These are phyloP conservation scores for Elongisporangium prolatum DNA, from an alignment of 352 stramenopile genomes.

Conservation along the genomic window DNA sequence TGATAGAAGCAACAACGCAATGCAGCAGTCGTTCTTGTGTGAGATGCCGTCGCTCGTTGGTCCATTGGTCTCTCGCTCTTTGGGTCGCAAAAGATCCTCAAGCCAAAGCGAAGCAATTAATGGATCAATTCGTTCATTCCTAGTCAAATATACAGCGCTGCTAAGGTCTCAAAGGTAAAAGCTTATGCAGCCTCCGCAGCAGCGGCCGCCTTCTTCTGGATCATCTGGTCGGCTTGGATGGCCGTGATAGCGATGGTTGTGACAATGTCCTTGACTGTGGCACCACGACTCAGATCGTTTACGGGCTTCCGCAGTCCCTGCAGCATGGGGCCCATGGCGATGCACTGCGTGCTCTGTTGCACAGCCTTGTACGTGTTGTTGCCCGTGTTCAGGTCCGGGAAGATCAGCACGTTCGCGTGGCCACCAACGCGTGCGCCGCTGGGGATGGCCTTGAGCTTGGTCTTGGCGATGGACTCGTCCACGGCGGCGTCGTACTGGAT, in stretches of 20 bases:
- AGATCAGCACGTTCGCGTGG: slow-evolving; percentile 83
- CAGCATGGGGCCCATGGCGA: slow-evolving; percentile 86
- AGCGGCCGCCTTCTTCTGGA: slow-evolving; percentile 13
- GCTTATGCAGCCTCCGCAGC: not conserved
- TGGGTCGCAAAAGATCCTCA: not conserved
- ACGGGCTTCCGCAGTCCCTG: slow-evolving; percentile 85
- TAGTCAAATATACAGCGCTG: not conserved
- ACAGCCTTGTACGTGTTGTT: slow-evolving; percentile 91
- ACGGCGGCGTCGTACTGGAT: slow-evolving; percentile 87
- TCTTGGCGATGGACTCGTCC: slow-evolving; percentile 70
- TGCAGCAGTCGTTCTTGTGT: not conserved
- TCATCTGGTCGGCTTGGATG: slow-evolving; percentile 78
- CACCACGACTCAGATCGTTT: slow-evolving; percentile 86
- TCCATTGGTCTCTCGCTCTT: not conserved
- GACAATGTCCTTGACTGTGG: slow-evolving; percentile 88
- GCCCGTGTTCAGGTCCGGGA: slow-evolving; percentile 84
- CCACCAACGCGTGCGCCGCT: slow-evolving; percentile 61
- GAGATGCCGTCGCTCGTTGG: not conserved
- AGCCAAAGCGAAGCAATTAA: not conserved
- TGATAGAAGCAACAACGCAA: slow-evolving; percentile 12
- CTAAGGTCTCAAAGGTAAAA: not conserved
- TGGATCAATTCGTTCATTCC: not conserved
- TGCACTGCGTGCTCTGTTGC: slow-evolving; percentile 68
- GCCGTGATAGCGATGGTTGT: slow-evolving; percentile 87
- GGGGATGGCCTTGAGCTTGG: slow-evolving; percentile 70